A percentile compares a stretch with the other conserved stretches of the same genome.
phyloP scores from a whole-genome alignment of 2,329 filamentous ascomycete genomes.

The Fusarium coffeatum region DNA sequence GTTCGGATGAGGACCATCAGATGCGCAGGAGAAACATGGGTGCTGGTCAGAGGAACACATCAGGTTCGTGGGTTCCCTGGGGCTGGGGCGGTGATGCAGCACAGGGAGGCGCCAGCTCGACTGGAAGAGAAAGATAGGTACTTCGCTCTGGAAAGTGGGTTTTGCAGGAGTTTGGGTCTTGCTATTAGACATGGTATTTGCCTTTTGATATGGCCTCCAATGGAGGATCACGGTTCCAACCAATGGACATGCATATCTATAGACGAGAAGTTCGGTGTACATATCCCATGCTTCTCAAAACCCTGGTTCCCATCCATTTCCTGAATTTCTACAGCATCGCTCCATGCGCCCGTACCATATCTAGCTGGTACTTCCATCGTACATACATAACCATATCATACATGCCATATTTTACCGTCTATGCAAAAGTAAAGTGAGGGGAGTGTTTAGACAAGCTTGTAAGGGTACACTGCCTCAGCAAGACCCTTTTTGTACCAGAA shows the following conservation, averaged over 20 bases:
- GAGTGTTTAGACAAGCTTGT: constrained; percentile 52
- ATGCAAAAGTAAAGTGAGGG: constrained; percentile 1
- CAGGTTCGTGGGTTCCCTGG: constrained; percentile 64
- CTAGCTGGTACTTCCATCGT: constrained; percentile 3
- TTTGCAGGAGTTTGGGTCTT: constrained; percentile 48
- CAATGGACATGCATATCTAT: constrained; percentile 26
- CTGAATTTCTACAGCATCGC: constrained; percentile 10
- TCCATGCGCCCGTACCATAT: constrained; percentile 25
- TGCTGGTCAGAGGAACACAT: constrained; percentile 39
- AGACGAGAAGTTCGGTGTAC: constrained; percentile 20
- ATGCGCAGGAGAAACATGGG: constrained; percentile 50
- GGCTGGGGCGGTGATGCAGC: constrained; percentile 52
- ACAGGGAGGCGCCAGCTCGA: constrained; percentile 46
- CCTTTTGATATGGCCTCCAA: constrained; percentile 26
- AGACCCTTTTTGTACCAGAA: constrained; percentile 85
- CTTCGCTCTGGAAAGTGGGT: constrained; percentile 33
- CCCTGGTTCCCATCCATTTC: constrained; percentile 3
- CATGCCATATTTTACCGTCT: constrained; percentile 11
- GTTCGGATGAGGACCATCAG: constrained; percentile 63
- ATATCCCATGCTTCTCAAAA: constrained; percentile 8
- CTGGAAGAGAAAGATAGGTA: constrained; percentile 55
- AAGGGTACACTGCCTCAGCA: constrained; percentile 75
- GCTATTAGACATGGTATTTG: constrained; percentile 23
- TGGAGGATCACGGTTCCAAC: constrained; percentile 4
- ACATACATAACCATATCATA: constrained; percentile 25